Percentiles rank a stretch among this genome's conserved stretches.
These are phyloP conservation scores for Mastigamoeba balamuthi DNA, from an alignment of 78 protist genomes.

Conservation along the genomic window DNA sequence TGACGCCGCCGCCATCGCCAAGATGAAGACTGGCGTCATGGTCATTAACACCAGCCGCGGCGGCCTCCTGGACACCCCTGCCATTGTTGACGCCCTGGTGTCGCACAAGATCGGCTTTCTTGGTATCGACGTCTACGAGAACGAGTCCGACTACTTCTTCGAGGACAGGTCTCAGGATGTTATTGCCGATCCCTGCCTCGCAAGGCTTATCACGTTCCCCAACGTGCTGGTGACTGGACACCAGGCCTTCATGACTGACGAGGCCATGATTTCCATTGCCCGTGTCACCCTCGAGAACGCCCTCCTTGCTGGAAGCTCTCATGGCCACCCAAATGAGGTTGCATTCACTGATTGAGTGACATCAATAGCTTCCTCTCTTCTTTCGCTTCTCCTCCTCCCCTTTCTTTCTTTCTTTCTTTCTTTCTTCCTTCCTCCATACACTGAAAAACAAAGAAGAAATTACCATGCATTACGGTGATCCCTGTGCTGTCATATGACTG, in stretches of 20 bases:
- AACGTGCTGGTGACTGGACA: slow-evolving; percentile 60
- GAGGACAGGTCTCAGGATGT: slow-evolving; percentile 22
- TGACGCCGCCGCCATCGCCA: slow-evolving; percentile 19
- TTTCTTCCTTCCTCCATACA: no score
- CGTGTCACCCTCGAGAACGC: slow-evolving; percentile 24
- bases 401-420: no score
- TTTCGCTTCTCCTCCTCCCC: no score
- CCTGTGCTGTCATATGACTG: no score
- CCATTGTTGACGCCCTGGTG: slow-evolving; percentile 38
- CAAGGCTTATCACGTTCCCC: slow-evolving; percentile 21
- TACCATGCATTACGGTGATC: no score
- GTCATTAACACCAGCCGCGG: slow-evolving; percentile 74
- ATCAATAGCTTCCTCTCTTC: no score
- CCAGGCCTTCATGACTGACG: slow-evolving; percentile 76
- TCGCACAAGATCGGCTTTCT: slow-evolving; percentile 43
- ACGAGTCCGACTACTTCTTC: slow-evolving; percentile 57
- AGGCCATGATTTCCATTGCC: slow-evolving; percentile 62
- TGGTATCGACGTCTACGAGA: slow-evolving; percentile 78
- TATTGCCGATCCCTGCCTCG: slow-evolving; percentile 48
- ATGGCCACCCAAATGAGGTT: no score
- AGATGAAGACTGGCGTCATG: slow-evolving; percentile 63
- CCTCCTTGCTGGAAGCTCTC: no score
- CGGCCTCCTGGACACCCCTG: slow-evolving; percentile 56
- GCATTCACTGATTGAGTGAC: no score
- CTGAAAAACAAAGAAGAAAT: no score